phyloP scores from a whole-genome alignment of 305 asterid species.

The Petunia hybrid region DNA sequence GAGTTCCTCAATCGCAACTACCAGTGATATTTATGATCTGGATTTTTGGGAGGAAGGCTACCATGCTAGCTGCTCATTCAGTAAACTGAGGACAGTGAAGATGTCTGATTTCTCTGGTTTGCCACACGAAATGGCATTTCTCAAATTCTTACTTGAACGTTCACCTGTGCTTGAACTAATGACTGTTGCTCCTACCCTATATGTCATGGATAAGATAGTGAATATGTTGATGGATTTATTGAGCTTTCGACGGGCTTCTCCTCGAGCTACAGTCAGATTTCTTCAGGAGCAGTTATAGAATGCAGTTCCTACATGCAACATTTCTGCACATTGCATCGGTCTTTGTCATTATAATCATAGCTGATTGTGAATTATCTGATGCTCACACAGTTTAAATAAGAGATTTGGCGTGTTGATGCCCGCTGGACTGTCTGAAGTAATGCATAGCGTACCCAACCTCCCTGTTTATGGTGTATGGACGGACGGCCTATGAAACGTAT shows the following conservation, averaged over 20 bases:
- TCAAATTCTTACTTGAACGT: constrained; percentile 64
- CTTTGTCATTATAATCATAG: no score
- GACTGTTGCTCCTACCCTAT: constrained; percentile 56
- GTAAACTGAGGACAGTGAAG: constrained; percentile 57
- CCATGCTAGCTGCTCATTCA: constrained; percentile 41
- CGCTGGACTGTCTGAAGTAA: no score
- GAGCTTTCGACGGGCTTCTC: constrained; percentile 75
- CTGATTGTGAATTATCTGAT: no score
- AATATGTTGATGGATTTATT: constrained; percentile 63
- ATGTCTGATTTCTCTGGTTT: constrained; percentile 60
- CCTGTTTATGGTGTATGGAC: no score
- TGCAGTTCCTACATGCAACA: no score
- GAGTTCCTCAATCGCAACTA: constrained; percentile 60
- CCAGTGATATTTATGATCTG: constrained; percentile 41
- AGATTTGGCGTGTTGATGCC: no score
- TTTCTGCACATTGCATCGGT: no score
- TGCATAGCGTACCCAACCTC: no score
- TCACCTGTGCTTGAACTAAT: constrained; percentile 63
- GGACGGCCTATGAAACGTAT: no score
- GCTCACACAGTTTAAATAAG: no score
- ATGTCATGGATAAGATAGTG: constrained; percentile 52
- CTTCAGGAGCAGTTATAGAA: constrained; percentile 47
- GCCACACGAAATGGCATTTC: constrained; percentile 68
- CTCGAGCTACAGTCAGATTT: constrained; percentile 65
- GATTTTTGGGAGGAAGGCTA: constrained; percentile 50